Evolutionary conservation across 2,329 filamentous ascomycete species (phyloP).

Genomic region (Plenodomus biglobosus): DNA sequence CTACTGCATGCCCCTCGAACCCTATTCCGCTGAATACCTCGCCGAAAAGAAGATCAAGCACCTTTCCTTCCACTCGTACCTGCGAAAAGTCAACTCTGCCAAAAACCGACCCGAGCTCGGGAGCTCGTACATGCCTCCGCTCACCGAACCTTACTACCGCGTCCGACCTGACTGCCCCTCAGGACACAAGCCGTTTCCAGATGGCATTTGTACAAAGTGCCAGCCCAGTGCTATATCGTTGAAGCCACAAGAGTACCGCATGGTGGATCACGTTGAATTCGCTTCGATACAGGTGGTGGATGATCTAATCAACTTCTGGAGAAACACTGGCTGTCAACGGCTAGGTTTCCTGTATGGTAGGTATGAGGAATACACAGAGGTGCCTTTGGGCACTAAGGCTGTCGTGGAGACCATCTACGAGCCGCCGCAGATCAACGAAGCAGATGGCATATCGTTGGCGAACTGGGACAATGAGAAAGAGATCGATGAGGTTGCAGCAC

Average conservation of each 20-base stretch:
- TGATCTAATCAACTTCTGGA: constrained; percentile 88
- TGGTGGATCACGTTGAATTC: constrained; percentile 98
- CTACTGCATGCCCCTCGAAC: constrained; percentile 96
- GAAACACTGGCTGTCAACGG: constrained; percentile 79
- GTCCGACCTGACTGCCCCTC: constrained; percentile 88
- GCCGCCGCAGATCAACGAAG: constrained; percentile 84
- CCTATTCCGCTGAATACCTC: constrained; percentile 85
- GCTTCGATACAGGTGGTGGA: constrained; percentile 82
- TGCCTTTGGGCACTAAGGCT: constrained; percentile 91
- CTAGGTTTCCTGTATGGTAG: constrained; percentile 88
- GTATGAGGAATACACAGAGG: constrained; percentile 87
- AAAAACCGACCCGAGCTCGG: constrained; percentile 96
- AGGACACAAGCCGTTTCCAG: constrained; percentile 89
- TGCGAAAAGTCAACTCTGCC: constrained; percentile 91
- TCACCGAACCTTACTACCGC: constrained; percentile 89
- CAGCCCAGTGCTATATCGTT: constrained; percentile 96
- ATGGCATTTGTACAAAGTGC: constrained; percentile 97
- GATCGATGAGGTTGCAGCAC: constrained; percentile 74
- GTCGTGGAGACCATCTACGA: constrained; percentile 98
- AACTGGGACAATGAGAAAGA: constrained; percentile 84
- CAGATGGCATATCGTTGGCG: constrained; percentile 82
- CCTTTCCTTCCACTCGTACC: constrained; percentile 89
- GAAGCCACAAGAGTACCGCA: constrained; percentile 89
- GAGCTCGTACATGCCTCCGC: constrained; percentile 92
- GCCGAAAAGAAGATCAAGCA: constrained; percentile 99